Evolutionary conservation across 2,329 filamentous ascomycete genomes (phyloP).

Genomic region (Intubia oerlemansii): DNA sequence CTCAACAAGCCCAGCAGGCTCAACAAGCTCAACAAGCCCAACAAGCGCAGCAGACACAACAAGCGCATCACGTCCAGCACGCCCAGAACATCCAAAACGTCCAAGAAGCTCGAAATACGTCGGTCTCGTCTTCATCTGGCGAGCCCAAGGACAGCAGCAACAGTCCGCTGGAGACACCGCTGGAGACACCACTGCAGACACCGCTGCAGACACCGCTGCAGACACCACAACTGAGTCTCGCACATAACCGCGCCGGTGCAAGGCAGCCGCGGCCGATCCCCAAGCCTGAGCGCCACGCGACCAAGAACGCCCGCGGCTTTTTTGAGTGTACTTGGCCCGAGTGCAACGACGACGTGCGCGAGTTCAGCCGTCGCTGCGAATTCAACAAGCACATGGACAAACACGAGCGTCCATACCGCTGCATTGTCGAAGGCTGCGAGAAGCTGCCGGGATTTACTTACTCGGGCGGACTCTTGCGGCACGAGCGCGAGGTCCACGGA

Average conservation of each 20-base stretch:
- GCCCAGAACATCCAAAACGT: no score
- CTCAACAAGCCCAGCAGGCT: no score
- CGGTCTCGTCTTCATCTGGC: no score
- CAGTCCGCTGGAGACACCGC: no score
- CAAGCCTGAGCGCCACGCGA: conserved; percentile 34
- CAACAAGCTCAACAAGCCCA: no score
- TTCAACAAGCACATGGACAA: conserved; percentile 92
- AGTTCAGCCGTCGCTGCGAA: not conserved
- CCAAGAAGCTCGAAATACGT: no score
- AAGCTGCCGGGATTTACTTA: conserved; percentile 92
- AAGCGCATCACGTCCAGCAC: no score
- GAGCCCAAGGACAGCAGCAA: no score
- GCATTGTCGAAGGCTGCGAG: conserved; percentile 60
- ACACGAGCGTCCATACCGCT: conserved; percentile 84
- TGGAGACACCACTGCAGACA: no score
- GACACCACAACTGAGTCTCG: no score
- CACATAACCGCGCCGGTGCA: not conserved
- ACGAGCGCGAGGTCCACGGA: conserved; percentile 84
- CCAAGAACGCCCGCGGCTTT: conserved; percentile 49
- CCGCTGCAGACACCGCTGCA: no score
- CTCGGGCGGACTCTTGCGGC: conserved; percentile 68
- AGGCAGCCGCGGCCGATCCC: conserved; percentile 22
- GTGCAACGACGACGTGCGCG: conserved; percentile 22
- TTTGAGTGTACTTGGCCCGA: conserved; percentile 52
- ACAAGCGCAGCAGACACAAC: no score